phyloP scores from a whole-genome alignment of 176 grass and related monocot species.

The Eremochloa ophiuroides region DNA sequence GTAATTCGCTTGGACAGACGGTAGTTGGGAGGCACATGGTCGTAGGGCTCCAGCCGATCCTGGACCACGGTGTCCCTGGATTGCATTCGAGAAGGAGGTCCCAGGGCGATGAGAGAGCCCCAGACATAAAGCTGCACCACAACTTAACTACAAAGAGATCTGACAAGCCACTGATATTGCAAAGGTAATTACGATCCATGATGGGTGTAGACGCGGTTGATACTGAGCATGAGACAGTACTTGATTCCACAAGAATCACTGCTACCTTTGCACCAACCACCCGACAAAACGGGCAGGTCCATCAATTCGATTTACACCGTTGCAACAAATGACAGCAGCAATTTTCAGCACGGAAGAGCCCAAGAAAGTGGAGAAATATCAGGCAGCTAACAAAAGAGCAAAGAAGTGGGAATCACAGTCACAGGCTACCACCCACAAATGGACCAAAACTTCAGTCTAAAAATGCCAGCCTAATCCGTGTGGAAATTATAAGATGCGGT shows the following conservation, averaged over 20 bases:
- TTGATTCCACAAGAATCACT: constrained; percentile 6
- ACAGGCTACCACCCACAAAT: background rate
- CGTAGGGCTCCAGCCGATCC: constrained; percentile 10
- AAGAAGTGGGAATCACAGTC: background rate
- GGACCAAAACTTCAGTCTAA: background rate
- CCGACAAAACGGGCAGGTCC: background rate
- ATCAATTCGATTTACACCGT: background rate
- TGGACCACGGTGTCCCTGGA: constrained; percentile 32
- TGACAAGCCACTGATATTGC: constrained; percentile 28
- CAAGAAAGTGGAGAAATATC: background rate
- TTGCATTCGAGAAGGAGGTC: constrained; percentile 35
- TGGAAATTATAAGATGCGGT: background rate
- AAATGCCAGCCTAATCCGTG: background rate
- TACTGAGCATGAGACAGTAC: constrained; percentile 4
- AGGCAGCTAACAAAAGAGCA: background rate
- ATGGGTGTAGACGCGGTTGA: constrained; percentile 13
- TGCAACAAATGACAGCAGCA: background rate
- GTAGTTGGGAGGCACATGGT: constrained; percentile 53
- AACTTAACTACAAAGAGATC: constrained; percentile 38
- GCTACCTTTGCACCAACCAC: too few relatives aligned
- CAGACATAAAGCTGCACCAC: constrained; percentile 38
- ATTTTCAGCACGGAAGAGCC: background rate
- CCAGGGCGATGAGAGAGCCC: constrained; percentile 10
- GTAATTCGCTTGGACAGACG: constrained; percentile 22
- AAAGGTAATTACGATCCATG: constrained; percentile 21